Evolutionary conservation across 2,329 filamentous ascomycete species (phyloP).

Genomic region (Aspergillus jensenii): DNA sequence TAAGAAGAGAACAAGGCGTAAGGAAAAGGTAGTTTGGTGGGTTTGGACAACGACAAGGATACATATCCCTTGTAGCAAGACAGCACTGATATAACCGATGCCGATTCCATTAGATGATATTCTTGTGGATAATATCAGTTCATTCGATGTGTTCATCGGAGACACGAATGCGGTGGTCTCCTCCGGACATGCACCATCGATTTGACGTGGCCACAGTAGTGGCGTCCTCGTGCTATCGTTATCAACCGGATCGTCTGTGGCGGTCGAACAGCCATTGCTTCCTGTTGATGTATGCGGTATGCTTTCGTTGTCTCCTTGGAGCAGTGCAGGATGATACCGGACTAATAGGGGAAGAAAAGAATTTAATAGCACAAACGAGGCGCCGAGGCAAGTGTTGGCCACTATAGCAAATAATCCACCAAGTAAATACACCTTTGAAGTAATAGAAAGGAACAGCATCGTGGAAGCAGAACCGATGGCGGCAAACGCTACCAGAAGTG

Average conservation of each 20-base stretch:
- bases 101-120: constrained; percentile 93
- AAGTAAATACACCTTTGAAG: constrained; percentile 72
- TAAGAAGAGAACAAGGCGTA: constrained; percentile 81
- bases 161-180: constrained; percentile 1
- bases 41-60: constrained; percentile 74
- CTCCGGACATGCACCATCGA: constrained; percentile 4
- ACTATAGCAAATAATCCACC: constrained; percentile 83
- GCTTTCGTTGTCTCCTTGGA: constrained; percentile 25
- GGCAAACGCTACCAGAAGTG: constrained; percentile 80
- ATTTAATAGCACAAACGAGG: constrained; percentile 92
- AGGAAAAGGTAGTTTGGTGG: constrained; percentile 77
- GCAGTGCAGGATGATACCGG: constrained; percentile 69
- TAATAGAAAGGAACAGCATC: constrained; percentile 83
- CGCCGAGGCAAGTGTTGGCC: constrained; percentile 90
- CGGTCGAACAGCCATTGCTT: constrained; percentile 14
- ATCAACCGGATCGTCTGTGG: background rate
- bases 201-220: constrained; percentile 22
- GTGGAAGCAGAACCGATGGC: constrained; percentile 77
- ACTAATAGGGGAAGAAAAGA: constrained; percentile 92
- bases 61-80: constrained; percentile 78
- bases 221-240: constrained; percentile 23
- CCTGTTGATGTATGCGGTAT: background rate
- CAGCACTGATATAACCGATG: constrained; percentile 84
- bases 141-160: constrained; percentile 50
- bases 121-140: constrained; percentile 79